phyloP scores from a whole-genome alignment of 2,329 filamentous ascomycete genomes.

The Fusarium xyrophilum region DNA sequence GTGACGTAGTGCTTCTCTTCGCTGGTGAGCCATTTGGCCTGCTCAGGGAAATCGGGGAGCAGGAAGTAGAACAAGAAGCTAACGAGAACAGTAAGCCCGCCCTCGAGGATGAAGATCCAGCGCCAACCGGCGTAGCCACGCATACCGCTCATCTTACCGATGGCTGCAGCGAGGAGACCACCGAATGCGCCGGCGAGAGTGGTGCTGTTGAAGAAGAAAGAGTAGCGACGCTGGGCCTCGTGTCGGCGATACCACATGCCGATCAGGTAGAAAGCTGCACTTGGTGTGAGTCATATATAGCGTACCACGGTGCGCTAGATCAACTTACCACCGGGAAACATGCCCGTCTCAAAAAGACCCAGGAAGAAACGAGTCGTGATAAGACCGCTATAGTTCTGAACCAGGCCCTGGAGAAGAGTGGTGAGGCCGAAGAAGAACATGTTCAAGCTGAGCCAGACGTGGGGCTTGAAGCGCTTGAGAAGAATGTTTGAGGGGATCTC shows the following conservation, averaged over 20 bases:
- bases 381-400: constrained; percentile 77
- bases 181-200: constrained; percentile 84
- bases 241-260: constrained; percentile 89
- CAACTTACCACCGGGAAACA: constrained; percentile 61
- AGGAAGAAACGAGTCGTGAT: constrained; percentile 86
- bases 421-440: constrained; percentile 85
- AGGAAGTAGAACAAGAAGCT: constrained; percentile 71
- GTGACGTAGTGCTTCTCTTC: constrained; percentile 73
- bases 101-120: constrained; percentile 85
- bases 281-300: constrained; percentile 49
- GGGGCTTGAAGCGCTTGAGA: constrained; percentile 67
- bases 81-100: constrained; percentile 66
- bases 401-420: constrained; percentile 77
- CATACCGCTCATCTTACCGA: constrained; percentile 83
- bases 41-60: constrained; percentile 77
- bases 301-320: neutral
- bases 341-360: constrained; percentile 76
- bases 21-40: constrained; percentile 74
- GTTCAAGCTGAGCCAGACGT: constrained; percentile 77
- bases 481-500: constrained; percentile 74
- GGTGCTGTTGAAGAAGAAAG: constrained; percentile 89
- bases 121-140: constrained; percentile 76
- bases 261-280: constrained; percentile 69
- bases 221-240: constrained; percentile 91
- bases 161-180: constrained; percentile 82